Conservation (phyloP, 352 stramenopile species). For the Pythium aristosporum region DNA sequence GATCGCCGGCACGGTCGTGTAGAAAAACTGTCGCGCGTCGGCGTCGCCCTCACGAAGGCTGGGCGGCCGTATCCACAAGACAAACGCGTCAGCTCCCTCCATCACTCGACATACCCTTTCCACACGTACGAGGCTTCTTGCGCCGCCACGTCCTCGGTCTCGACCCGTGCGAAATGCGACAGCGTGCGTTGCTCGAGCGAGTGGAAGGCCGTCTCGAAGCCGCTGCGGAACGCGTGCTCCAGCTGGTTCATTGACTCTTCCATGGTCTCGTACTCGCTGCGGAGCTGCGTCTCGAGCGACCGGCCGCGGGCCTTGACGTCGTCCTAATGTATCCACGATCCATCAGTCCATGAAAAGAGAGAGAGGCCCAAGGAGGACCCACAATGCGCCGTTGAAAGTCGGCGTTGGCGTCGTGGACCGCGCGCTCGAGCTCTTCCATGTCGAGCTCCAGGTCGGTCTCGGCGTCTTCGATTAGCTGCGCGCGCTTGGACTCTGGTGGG, state of each 20-base stretch:
- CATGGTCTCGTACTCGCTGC: constrained; percentile 56
- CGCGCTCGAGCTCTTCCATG: constrained; percentile 80
- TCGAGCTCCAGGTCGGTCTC: constrained; percentile 75
- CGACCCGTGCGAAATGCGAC: constrained; percentile 57
- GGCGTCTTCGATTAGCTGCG: constrained; percentile 65
- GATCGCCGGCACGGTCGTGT: constrained; percentile 84
- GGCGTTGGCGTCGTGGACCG: constrained; percentile 80
- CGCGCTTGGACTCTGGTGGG: constrained; percentile 68
- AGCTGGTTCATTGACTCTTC: constrained; percentile 58
- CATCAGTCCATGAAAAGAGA: neutral
- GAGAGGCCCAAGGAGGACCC: neutral
- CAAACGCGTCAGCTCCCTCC: neutral
- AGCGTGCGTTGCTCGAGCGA: constrained; percentile 56
- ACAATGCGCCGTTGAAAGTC: constrained; percentile 83
- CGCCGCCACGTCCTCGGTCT: constrained; percentile 41
- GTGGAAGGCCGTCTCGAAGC: constrained; percentile 56
- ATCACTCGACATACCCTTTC: neutral
- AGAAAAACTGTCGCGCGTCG: constrained; percentile 67
- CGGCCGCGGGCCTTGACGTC: constrained; percentile 65
- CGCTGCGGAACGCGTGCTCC: constrained; percentile 38
- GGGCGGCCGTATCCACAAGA: neutral
- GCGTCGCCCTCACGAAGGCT: constrained; percentile 54
- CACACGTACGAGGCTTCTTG: constrained; percentile 47
- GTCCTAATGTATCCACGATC: constrained; percentile 34
- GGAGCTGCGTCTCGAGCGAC: constrained; percentile 49